Evolutionary conservation across 2,329 filamentous ascomycete genomes (phyloP), one percentile per base, ranked within the genome.

Genomic region (Scedosporium aurantiacum): DNA sequence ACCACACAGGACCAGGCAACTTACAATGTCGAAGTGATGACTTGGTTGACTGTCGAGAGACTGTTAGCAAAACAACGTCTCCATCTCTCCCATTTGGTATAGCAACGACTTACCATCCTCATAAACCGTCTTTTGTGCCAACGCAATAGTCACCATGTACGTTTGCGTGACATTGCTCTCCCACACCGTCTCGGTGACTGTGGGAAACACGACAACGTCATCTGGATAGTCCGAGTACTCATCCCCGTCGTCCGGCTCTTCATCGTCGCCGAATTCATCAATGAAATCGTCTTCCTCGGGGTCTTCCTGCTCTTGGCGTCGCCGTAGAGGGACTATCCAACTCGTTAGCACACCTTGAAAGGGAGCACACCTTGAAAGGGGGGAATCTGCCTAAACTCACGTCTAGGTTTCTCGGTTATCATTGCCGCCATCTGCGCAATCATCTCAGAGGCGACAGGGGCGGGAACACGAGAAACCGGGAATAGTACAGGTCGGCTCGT

Each of bases 81-180:
- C 16, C 27, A n/a, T 8, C 1, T 7, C 45, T 50, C 18, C 18
- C 45, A 37, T 37, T 37, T 21, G 12, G 3, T 16, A 40, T 12
- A 43, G 27, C n/a, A 5, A n/a, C 12, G 23, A 60, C 58, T 60
- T 60, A 60, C 58, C 23, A 28, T 60, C 58, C 58, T 60, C 58
- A 7, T 50, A 27, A 10, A 60, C 21, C n/a, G 58, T 60, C 43
- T 60, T 45, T 27, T 32, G 41, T 23, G 43, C 58, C 41, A 32
- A 25, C 16, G 27, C 43, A 8, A 60, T 27, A 10, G 58, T 60
- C 18, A 45, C 41, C 23, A 45, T 60, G 12, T 43, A 50, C 5
- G 58, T 60, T 23, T 50, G 25, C 16, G 43, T 60, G 25, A 23
- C 45, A 6, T 60, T 45, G 4, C 41, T 52, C 2, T 50, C 41